Evolutionary conservation across 2,329 filamentous ascomycete genomes (phyloP), one percentile per base, ranked within the genome.

Genomic region (Parascedosporium putredinis): DNA sequence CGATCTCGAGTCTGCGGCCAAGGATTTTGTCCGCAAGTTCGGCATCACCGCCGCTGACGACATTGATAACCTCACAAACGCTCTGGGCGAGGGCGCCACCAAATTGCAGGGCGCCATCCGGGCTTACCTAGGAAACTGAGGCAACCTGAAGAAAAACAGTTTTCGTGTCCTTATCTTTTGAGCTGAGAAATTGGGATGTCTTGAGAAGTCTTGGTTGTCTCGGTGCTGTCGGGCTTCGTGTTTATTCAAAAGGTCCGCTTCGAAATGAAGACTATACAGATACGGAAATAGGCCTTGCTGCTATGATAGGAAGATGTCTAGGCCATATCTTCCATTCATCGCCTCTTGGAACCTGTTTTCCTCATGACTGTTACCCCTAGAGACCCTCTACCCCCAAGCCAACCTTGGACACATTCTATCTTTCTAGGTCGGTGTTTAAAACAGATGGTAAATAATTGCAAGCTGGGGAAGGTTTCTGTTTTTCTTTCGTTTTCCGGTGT

Each of bases 41-140:
- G 93, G 93, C 46, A 86, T 96, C 58, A 97, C 91, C 3, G 91
- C 93, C 22, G 90, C 89, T 51, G 93, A 98, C 63, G 93, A 98
- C 66, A 70, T 98, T 50, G 93, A 98, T 66, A 95, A 95, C 66
- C 67, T 97, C 58, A 85, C 83, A 22, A 81, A 83, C 57, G 76
- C 88, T 55, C 71, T 96, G 4, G 93, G 91, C 25, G 89, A 96
- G 60, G 91, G 89, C 38, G 89, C 89, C 12, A 80, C 76, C 44
- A 85, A 82, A 67, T 73, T 97, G 62, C 89, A 96, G 71, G 88
- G 86, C 62, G 74, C 80, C 45, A 81, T 85, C 58, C 73, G 79
- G 56, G 75, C 72, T 58, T 84, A 84, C 62, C 69, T 84, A 50
- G 76, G 78, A 58, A 77, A 73, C 66, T 83, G 69, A 66, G 54